Conservation (phyloP, 2,329 filamentous ascomycete species). For the Fusarium sp. region DNA sequence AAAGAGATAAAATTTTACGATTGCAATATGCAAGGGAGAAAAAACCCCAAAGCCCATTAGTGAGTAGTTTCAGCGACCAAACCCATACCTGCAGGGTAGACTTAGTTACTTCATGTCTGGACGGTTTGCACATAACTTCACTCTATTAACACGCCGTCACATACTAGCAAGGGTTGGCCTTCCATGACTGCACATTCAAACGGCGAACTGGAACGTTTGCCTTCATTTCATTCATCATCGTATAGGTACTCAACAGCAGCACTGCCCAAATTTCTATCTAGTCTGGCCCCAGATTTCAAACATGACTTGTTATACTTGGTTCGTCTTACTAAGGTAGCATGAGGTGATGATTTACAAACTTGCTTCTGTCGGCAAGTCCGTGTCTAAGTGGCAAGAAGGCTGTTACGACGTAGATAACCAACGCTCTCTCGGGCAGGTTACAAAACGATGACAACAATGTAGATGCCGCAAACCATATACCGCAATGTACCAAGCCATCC, state of each 20-base stretch:
- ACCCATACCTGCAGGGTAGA: not conserved
- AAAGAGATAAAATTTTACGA: not conserved
- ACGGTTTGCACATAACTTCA: not conserved
- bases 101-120: too few species aligned
- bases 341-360: not conserved
- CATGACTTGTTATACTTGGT: not conserved
- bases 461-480: slow-evolving; percentile 28
- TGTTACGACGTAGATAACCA: slow-evolving; percentile 1
- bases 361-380: not conserved
- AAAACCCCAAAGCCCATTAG: not conserved
- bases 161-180: not conserved
- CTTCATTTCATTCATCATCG: not conserved
- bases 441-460: slow-evolving; percentile 31
- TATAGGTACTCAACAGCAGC: not conserved
- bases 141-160: not conserved
- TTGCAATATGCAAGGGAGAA: not conserved
- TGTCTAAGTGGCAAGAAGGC: not conserved
- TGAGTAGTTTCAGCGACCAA: not conserved
- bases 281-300: not conserved
- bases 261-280: not conserved
- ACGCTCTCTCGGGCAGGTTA: not conserved
- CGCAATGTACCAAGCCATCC: slow-evolving; percentile 22
- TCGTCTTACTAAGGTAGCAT: not conserved
- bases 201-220: not conserved
- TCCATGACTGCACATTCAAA: not conserved